phyloP scores from a whole-genome alignment of 345 rosid genomes.

The Ailanthus altissimus region DNA sequence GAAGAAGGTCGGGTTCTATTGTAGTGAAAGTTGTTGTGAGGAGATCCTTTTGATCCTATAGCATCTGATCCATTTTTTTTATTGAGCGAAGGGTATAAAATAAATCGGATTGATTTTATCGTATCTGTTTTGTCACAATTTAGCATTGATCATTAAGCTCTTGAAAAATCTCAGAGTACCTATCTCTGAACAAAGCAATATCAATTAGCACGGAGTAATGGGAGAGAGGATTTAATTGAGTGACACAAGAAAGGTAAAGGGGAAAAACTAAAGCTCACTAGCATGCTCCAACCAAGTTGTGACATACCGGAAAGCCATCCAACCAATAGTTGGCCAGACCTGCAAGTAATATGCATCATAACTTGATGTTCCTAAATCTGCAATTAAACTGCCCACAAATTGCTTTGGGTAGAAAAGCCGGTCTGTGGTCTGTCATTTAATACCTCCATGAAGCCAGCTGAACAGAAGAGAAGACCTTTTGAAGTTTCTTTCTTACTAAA shows the following conservation, averaged over 20 bases:
- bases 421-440: not conserved
- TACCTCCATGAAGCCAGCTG: constrained; percentile 96
- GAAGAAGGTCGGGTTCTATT: too few relatives aligned
- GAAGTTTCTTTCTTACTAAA: constrained; percentile 59
- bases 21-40: too few relatives aligned
- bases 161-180: not conserved
- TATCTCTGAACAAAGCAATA: not conserved
- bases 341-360: constrained; percentile 37
- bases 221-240: too few relatives aligned
- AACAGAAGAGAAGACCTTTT: constrained; percentile 58
- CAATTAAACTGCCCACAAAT: not conserved
- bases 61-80: too few relatives aligned
- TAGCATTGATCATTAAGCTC: not conserved
- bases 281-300: constrained; percentile 70
- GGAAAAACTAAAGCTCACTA: constrained; percentile 47
- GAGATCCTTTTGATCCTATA: too few relatives aligned
- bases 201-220: not conserved
- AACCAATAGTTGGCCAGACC: constrained; percentile 89
- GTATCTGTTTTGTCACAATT: too few relatives aligned
- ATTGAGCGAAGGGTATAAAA: too few relatives aligned
- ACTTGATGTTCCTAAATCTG: not conserved
- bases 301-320: constrained; percentile 75
- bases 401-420: not conserved
- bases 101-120: too few relatives aligned
- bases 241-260: not conserved